A percentile compares a stretch with the other conserved stretches of the same genome.
Evolutionary conservation across 129 eudicot species (phyloP).

Genomic region (Pseudognaphalium luteoalbum): DNA sequence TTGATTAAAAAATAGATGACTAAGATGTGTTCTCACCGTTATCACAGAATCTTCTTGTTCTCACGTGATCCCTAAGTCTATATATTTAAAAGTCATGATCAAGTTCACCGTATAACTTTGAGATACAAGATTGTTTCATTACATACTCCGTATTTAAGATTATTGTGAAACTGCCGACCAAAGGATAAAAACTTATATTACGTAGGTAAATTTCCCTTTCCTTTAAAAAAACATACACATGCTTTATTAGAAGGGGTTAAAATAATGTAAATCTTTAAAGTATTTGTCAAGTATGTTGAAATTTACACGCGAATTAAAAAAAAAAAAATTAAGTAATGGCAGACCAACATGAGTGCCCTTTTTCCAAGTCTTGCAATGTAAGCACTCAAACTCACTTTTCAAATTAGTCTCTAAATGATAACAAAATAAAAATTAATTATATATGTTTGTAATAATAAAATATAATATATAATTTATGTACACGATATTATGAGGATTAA

Average conservation of each 20-base stretch:
- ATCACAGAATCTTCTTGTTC: no score
- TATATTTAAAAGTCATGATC: no score
- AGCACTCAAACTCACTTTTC: constrained; percentile 41
- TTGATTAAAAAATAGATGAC: no score
- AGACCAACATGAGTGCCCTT: constrained; percentile 49
- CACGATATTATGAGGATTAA: no score
- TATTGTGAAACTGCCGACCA: no score
- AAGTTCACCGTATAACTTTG: no score
- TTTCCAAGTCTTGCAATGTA: constrained; percentile 42
- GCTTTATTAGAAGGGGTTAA: constrained; percentile 5
- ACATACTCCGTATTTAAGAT: no score
- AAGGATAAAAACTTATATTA: background rate
- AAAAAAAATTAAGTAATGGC: constrained; percentile 36
- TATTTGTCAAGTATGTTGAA: constrained; percentile 24
- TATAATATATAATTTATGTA: no score
- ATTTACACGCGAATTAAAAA: constrained; percentile 26
- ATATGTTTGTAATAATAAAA: background rate
- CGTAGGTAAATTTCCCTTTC: background rate
- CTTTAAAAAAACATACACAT: background rate
- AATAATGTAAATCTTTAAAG: constrained; percentile 19
- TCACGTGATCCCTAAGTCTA: no score
- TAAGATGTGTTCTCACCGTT: no score
- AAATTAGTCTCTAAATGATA: background rate
- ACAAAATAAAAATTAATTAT: background rate
- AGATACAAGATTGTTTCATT: no score